These are phyloP conservation scores for Centaurea solstitialis DNA, from an alignment of 129 eudicot species.

Conservation along the genomic window DNA sequence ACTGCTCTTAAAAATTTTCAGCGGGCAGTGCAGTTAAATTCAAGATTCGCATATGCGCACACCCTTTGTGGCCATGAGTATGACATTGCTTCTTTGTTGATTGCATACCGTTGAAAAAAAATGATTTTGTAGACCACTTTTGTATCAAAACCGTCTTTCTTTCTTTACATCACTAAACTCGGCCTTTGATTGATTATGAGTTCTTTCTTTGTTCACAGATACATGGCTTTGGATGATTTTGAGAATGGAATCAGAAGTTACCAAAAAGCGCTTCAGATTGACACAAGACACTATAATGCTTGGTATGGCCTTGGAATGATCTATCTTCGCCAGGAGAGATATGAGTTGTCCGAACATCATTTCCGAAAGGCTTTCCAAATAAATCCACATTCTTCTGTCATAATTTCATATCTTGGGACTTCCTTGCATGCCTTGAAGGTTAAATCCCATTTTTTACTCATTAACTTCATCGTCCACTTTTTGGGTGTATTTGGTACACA, in stretches of 20 bases:
- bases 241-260: conserved; percentile 87
- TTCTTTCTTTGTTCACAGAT: conserved; percentile 38
- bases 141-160: neutral
- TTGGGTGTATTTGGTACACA: too few species aligned
- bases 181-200: neutral
- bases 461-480: neutral
- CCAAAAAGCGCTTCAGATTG: conserved; percentile 82
- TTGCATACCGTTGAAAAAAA: neutral
- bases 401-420: conserved; percentile 95
- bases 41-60: conserved; percentile 94
- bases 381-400: conserved; percentile 88
- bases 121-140: neutral
- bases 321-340: conserved; percentile 94
- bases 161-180: too few species aligned
- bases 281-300: conserved; percentile 89
- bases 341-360: conserved; percentile 95
- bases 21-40: conserved; percentile 81
- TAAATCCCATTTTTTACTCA: neutral
- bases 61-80: conserved; percentile 99
- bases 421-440: conserved; percentile 89
- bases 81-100: conserved; percentile 8
- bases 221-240: conserved; percentile 90
- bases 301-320: conserved; percentile 99
- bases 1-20: conserved; percentile 95
- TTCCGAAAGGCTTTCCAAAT: conserved; percentile 82